Conservation (phyloP, 176 grass and related monocot species). For the Triticum dicoccoides region DNA sequence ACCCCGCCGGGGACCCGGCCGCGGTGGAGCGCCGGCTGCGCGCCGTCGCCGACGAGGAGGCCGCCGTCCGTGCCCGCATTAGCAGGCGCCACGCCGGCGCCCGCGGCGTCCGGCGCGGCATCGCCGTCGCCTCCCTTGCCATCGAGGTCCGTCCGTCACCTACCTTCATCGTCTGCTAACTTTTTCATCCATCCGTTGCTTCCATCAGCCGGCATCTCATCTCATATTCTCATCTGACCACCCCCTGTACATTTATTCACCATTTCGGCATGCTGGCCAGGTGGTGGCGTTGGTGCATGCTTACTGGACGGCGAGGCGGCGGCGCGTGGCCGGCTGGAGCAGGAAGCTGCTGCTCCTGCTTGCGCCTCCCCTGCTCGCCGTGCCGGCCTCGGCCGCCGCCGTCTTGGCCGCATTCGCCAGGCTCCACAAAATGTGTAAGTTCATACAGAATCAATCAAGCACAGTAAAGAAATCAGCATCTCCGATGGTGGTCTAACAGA, state of each 20-base stretch:
- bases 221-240: no score
- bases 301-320: conserved; percentile 19
- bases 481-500: background rate
- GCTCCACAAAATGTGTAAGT: conserved; percentile 14
- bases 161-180: no score
- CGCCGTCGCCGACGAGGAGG: conserved; percentile 37
- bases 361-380: background rate
- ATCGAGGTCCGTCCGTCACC: background rate
- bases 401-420: background rate
- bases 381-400: conserved; percentile 22
- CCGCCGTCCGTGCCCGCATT: conserved; percentile 14
- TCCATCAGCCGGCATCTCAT: no score
- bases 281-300: background rate
- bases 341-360: background rate
- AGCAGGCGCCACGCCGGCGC: background rate
- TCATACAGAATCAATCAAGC: background rate
- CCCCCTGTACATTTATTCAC: no score
- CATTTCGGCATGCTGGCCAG: no score
- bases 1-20: background rate
- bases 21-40: conserved; percentile 23
- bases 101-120: background rate
- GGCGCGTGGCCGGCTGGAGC: background rate
- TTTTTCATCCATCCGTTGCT: no score
- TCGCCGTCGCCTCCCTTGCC: background rate
- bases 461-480: background rate